Percentiles rank a stretch among this genome's conserved stretches.
Evolutionary conservation across 768 basidiomycete species (phyloP).

Genomic region (Collybia sp.): DNA sequence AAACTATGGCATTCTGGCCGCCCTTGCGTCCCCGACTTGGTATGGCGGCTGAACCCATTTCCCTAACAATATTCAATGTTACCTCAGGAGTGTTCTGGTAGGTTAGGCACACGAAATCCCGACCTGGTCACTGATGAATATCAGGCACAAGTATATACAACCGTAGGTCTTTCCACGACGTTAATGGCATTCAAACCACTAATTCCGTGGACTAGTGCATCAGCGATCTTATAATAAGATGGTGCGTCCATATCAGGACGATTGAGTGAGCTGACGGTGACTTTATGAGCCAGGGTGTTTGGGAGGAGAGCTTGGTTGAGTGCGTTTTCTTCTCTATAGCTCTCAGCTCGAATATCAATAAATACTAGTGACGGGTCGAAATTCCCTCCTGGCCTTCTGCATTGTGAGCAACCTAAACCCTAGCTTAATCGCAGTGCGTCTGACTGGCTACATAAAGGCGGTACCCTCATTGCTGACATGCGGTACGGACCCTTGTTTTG

Average conservation of each 20-base stretch:
- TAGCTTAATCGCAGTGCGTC: neutral
- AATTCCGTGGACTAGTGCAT: neutral
- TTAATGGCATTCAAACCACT: neutral
- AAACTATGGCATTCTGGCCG: conserved; percentile 2
- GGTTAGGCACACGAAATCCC: neutral
- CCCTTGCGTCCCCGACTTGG: conserved; percentile 3
- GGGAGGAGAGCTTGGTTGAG: conserved; percentile 7
- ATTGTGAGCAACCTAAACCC: neutral
- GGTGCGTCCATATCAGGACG: conserved; percentile 3
- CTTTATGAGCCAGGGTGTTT: conserved; percentile 2
- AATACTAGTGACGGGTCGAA: conserved; percentile 2
- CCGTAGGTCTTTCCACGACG: neutral
- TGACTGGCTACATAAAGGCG: neutral
- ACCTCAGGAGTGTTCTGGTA: conserved; percentile 4
- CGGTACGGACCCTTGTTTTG: neutral
- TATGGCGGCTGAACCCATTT: neutral
- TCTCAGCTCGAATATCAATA: neutral
- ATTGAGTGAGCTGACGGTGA: neutral
- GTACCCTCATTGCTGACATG: conserved; percentile 2
- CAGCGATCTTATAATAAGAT: conserved; percentile 5
- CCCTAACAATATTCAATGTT: neutral
- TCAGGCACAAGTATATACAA: conserved; percentile 3
- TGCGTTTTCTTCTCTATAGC: neutral
- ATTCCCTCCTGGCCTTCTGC: neutral
- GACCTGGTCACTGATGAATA: too few species aligned